These are phyloP conservation scores for Linnemannia schmuckeri DNA, from an alignment of 192 early-diverging fungal genomes.

Conservation along the genomic window DNA sequence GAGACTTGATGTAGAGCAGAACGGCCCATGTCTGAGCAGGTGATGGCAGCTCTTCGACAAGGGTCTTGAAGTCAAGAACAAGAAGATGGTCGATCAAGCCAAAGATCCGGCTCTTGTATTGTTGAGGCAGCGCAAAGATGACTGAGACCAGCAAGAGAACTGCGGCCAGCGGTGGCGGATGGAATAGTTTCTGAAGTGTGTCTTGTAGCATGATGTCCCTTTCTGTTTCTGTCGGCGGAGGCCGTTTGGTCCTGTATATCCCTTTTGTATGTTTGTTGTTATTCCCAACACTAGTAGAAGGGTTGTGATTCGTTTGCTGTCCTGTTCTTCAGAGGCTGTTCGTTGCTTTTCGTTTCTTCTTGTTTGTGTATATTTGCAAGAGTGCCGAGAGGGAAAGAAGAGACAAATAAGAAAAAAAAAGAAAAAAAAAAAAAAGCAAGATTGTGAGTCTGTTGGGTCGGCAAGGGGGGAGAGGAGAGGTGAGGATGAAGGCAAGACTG, in stretches of 20 bases:
- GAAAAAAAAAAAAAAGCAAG: neutral
- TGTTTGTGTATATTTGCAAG: neutral
- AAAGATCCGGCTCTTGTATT: constrained; percentile 25
- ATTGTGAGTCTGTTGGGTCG: neutral
- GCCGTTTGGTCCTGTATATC: neutral
- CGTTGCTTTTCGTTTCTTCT: neutral
- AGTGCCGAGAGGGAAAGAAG: neutral
- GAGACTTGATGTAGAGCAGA: constrained; percentile 6
- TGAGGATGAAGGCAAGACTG: neutral
- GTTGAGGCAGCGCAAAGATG: constrained; percentile 34
- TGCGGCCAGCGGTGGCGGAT: constrained; percentile 47
- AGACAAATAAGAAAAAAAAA: neutral
- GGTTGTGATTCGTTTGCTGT: neutral
- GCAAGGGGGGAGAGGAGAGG: neutral
- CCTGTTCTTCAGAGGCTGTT: neutral
- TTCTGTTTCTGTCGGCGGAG: neutral
- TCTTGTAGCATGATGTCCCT: constrained; percentile 35
- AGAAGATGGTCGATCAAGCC: constrained; percentile 23
- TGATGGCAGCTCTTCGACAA: constrained; percentile 28
- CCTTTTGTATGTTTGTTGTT: too few relatives aligned
- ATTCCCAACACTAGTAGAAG: too few relatives aligned
- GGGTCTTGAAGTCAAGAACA: constrained; percentile 19
- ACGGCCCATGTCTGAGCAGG: constrained; percentile 15
- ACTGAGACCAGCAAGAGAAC: constrained; percentile 27
- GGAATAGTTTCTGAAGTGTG: constrained; percentile 40